phyloP scores from a whole-genome alignment of 2,329 filamentous ascomycete genomes.

The Aspergillus eucalypticola region DNA sequence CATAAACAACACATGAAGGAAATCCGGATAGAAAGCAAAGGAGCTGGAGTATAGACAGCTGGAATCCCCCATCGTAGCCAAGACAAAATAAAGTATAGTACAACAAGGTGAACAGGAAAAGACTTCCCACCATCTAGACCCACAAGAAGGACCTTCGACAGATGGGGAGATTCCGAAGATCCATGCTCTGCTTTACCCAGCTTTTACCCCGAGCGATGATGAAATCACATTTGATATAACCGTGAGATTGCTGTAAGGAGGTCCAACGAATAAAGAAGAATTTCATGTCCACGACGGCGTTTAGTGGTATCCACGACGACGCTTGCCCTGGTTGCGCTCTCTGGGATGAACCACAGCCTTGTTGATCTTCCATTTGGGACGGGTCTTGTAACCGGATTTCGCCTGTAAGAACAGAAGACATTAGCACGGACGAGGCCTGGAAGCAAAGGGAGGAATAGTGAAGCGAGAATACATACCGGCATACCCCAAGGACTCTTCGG shows the following conservation, averaged over 20 bases:
- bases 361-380: slow-evolving; percentile 84
- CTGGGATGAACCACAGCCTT: slow-evolving; percentile 84
- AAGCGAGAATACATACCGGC: slow-evolving; percentile 65
- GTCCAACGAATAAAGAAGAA: slow-evolving; percentile 9
- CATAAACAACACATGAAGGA: slow-evolving; percentile 10
- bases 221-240: slow-evolving; percentile 2
- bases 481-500: slow-evolving; percentile 96
- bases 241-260: slow-evolving; percentile 4
- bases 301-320: slow-evolving; percentile 65
- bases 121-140: neutral
- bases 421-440: slow-evolving; percentile 18
- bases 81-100: slow-evolving; percentile 8
- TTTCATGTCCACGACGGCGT: neutral
- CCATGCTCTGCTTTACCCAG: neutral
- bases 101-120: slow-evolving; percentile 5
- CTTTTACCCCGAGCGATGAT: neutral
- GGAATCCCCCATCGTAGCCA: slow-evolving; percentile 3
- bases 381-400: slow-evolving; percentile 77
- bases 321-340: slow-evolving; percentile 86
- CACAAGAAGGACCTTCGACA: neutral
- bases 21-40: slow-evolving; percentile 11
- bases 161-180: neutral
- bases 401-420: slow-evolving; percentile 37
- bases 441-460: slow-evolving; percentile 8
- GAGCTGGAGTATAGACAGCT: slow-evolving; percentile 6